Conservation (phyloP, 2,329 filamentous ascomycete genomes). For the Claviceps maximensis region DNA sequence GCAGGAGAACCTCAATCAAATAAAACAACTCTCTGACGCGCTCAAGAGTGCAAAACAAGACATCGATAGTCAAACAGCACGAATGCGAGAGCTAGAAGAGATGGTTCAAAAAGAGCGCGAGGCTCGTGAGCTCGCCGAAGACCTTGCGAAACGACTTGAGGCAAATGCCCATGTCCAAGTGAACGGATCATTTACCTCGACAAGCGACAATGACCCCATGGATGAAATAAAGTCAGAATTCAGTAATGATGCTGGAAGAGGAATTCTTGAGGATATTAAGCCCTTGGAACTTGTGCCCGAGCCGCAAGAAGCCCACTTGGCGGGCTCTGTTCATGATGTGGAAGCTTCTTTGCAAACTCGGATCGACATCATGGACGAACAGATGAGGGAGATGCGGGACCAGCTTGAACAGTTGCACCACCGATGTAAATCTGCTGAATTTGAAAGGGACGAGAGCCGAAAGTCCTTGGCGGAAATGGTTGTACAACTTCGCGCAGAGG, state of each 20-base stretch:
- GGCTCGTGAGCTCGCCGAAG: conserved; percentile 74
- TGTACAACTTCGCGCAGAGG: conserved; percentile 61
- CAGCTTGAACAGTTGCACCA: conserved; percentile 67
- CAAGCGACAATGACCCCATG: conserved; percentile 13
- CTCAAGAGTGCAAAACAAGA: conserved; percentile 75
- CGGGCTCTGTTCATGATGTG: conserved; percentile 12
- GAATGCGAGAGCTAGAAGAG: conserved; percentile 65
- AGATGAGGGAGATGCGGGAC: conserved; percentile 69
- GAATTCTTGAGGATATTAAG: not conserved
- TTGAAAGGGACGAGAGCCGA: conserved; percentile 57
- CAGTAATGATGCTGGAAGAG: not conserved
- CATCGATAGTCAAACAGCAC: conserved; percentile 66
- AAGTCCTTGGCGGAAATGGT: conserved; percentile 81
- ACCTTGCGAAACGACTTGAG: conserved; percentile 58
- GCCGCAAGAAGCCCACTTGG: not conserved
- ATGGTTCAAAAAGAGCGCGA: conserved; percentile 65
- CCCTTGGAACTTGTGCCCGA: not conserved
- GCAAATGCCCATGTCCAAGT: conserved; percentile 30
- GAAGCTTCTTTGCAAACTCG: conserved; percentile 41
- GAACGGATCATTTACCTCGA: conserved; percentile 15
- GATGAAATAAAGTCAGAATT: conserved; percentile 12
- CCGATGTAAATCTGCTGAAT: conserved; percentile 69
- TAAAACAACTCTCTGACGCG: conserved; percentile 73
- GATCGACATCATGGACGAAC: conserved; percentile 61
- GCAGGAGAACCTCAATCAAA: conserved; percentile 53